Percentiles rank a stretch among this genome's conserved stretches.
phyloP scores from a whole-genome alignment of 108 stramenopile species.

The Mayamaea pseudoterrestris region DNA sequence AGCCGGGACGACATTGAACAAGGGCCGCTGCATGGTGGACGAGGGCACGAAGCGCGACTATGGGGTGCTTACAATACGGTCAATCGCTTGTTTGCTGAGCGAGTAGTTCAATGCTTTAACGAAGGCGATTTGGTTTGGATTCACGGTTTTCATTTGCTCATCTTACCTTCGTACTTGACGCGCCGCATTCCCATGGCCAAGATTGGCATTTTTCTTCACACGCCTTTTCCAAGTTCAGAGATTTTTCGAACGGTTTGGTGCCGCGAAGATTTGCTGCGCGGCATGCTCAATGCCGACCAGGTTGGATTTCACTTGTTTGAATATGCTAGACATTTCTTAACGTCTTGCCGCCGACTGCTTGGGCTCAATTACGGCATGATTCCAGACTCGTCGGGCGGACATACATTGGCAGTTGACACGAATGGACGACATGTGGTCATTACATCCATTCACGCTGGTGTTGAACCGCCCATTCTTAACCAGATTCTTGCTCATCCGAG shows the following conservation, averaged over 20 bases:
- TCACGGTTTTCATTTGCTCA: constrained; percentile 96
- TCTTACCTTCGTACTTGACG: constrained; percentile 90
- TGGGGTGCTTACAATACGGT: constrained; percentile 87
- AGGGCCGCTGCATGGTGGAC: constrained; percentile 77
- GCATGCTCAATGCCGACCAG: constrained; percentile 93
- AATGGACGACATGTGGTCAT: constrained; percentile 91
- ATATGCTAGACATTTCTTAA: constrained; percentile 98
- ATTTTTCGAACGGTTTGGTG: constrained; percentile 92
- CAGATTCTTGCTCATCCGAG: constrained; percentile 56
- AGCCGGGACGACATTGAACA: constrained; percentile 66
- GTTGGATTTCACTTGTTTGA: constrained; percentile 99
- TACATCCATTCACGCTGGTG: constrained; percentile 93
- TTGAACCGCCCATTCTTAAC: constrained; percentile 79
- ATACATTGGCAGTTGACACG: constrained; percentile 80
- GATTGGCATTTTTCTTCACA: constrained; percentile 94
- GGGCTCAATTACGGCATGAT: constrained; percentile 92
- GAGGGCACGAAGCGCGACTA: constrained; percentile 70
- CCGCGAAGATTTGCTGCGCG: constrained; percentile 87
- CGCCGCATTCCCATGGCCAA: constrained; percentile 80
- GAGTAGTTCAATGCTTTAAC: constrained; percentile 73
- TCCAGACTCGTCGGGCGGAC: constrained; percentile 74
- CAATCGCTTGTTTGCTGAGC: constrained; percentile 85
- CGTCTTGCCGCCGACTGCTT: constrained; percentile 90
- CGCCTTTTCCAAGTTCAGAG: constrained; percentile 97
- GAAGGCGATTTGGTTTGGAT: constrained; percentile 95